These are phyloP conservation scores for Diaporthe nobilis DNA, from an alignment of 2,329 filamentous ascomycete species.

Conservation along the genomic window DNA sequence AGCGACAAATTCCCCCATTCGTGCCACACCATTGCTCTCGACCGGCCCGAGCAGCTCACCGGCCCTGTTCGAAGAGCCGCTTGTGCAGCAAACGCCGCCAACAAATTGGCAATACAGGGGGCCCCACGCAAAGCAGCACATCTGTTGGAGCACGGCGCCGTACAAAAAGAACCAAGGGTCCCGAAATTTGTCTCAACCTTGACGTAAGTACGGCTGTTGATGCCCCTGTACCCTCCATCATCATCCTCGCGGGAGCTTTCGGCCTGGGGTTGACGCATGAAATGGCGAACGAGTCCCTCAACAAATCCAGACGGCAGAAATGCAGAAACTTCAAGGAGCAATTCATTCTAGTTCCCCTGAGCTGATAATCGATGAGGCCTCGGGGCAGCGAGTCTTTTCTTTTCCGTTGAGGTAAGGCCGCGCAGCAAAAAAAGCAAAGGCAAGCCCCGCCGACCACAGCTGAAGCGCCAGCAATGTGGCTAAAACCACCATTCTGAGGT, in stretches of 20 bases:
- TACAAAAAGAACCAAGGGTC: conserved; percentile 23
- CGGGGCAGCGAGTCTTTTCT: neutral
- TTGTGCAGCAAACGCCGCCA: conserved; percentile 12
- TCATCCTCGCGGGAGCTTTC: neutral
- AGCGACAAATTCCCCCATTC: conserved; percentile 30
- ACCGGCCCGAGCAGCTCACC: conserved; percentile 20
- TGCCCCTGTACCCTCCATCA: conserved; percentile 1
- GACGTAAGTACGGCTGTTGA: neutral
- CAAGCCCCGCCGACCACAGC: neutral
- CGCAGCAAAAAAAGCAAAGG: conserved; percentile 3
- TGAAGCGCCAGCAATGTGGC: neutral
- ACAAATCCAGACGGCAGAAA: conserved; percentile 5
- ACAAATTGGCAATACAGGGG: conserved; percentile 24
- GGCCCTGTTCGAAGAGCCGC: conserved; percentile 8
- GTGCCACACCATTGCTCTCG: neutral
- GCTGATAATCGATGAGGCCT: neutral
- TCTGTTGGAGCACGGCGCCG: neutral
- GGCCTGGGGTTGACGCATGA: neutral
- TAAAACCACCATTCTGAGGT: neutral
- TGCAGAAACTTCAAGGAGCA: conserved; percentile 5
- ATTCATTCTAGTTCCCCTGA: neutral
- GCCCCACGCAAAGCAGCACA: neutral
- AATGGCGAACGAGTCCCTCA: neutral
- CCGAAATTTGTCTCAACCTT: neutral
- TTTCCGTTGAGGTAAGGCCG: neutral